Evolutionary conservation across 768 basidiomycete species (phyloP), one percentile per base, ranked within the genome.

Genomic region (Pleurotus citrinopileatus): DNA sequence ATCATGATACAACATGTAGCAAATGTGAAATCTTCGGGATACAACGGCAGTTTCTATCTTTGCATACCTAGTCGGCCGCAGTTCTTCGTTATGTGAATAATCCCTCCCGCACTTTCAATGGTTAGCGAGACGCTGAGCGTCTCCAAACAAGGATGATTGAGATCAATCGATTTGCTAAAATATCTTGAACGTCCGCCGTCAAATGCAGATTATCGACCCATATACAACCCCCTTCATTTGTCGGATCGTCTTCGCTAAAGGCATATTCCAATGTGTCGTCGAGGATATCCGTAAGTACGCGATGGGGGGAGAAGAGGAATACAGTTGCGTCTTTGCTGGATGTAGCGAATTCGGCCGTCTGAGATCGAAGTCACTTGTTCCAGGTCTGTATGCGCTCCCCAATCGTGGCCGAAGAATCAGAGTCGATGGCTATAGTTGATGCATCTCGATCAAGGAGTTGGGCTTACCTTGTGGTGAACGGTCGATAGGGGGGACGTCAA

Each of bases 171-270:
- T 57, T 48, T 17, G 70, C 72, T 10, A 73, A 42, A 19, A 75
- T 59, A 20, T 55, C 48, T 36, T 75, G 74, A 10, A 73, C 66
- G 2, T 50, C 61, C 0, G 46, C 42, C 15, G 75, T 69, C 38
- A 71, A 47, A 58, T 76, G 74, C 46, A 76, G 50, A n/a, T 63
- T 52, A 55, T 76, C 75, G 25, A 36, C 51, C 74, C 74, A 76
- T 28, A 76, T 71, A 1, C 54, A 62, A 3, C 72, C 69, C 10
- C 63, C 70, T 44, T 62, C 66, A 9, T 50, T 52, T 6, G 29
- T 46, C 1, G 57, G 45, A 55, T 74, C 70, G 17, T 69, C 63
- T 40, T 66, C 63, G 3, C 15, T 43, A 55, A 74, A 70, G 22
- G 62, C 70, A 55, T 63, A 71, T 8, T 64, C 57, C 36, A 32